These are phyloP conservation scores for Clitoria ternatea DNA, from an alignment of 306 rosid species.

Conservation along the genomic window DNA sequence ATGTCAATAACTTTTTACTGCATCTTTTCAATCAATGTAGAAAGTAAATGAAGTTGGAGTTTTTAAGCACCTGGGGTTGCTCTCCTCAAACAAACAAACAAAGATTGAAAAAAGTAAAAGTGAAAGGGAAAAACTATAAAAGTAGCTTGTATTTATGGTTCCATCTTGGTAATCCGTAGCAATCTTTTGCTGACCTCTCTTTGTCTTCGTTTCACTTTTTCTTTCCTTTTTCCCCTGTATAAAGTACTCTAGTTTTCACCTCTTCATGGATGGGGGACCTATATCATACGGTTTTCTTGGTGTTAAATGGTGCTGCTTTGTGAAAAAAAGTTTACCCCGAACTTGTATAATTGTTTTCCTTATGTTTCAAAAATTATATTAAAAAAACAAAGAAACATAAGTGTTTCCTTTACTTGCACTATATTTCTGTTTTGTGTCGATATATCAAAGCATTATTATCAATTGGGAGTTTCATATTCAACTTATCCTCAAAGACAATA, in stretches of 20 bases:
- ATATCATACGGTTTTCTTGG: slow-evolving; percentile 36
- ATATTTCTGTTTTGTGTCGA: background rate
- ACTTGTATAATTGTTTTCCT: background rate
- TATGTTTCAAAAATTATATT: background rate
- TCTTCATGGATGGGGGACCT: slow-evolving; percentile 34
- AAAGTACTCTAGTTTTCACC: slow-evolving; percentile 37
- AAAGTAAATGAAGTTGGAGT: slow-evolving; percentile 18
- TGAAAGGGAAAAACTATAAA: slow-evolving; percentile 28
- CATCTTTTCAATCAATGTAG: slow-evolving; percentile 24
- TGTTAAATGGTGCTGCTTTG: slow-evolving; percentile 42
- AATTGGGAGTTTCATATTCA: slow-evolving; percentile 6
- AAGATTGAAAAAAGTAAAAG: slow-evolving; percentile 9
- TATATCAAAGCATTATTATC: background rate
- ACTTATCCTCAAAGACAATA: background rate
- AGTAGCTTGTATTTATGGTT: slow-evolving; percentile 37
- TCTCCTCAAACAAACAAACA: slow-evolving; percentile 15
- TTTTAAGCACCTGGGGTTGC: slow-evolving; percentile 10
- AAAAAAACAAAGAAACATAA: background rate
- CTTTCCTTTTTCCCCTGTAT: slow-evolving; percentile 28
- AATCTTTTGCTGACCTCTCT: slow-evolving; percentile 42
- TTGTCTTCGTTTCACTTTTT: slow-evolving; percentile 27
- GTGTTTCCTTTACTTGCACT: background rate
- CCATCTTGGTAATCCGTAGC: slow-evolving; percentile 32
- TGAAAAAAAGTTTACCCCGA: too few relatives aligned
- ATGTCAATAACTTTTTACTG: slow-evolving; percentile 31